Conservation (phyloP, 805 yeast genomes). For the Wickerhamomyces alni region DNA sequence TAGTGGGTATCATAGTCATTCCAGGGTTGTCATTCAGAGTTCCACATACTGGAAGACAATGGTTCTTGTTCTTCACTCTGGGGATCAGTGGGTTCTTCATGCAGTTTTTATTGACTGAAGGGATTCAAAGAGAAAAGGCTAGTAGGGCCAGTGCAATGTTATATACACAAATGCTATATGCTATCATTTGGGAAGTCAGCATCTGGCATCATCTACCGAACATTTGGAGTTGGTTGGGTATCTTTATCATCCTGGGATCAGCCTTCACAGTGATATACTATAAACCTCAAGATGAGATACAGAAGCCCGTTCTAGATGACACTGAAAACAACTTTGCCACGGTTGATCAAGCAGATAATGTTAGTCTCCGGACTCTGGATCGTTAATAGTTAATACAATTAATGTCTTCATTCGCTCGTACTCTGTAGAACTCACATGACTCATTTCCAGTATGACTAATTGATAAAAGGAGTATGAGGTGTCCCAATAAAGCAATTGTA, state of each 20-base stretch:
- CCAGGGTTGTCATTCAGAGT: slow-evolving; percentile 56
- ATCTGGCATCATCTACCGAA: slow-evolving; percentile 75
- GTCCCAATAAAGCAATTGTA: too few relatives aligned
- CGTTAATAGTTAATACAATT: too few relatives aligned
- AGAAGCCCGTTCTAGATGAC: slow-evolving; percentile 3
- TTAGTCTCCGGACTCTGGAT: background rate
- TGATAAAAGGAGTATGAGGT: too few relatives aligned
- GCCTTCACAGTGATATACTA: slow-evolving; percentile 55
- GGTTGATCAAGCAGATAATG: background rate
- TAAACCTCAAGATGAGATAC: slow-evolving; percentile 31
- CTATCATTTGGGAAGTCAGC: slow-evolving; percentile 65
- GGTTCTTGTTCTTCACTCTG: slow-evolving; percentile 54
- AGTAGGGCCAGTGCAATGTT: slow-evolving; percentile 69
- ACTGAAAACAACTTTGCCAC: slow-evolving; percentile 1
- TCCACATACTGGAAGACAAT: slow-evolving; percentile 59
- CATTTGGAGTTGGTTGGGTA: slow-evolving; percentile 62
- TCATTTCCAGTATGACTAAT: too few relatives aligned
- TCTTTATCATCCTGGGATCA: slow-evolving; percentile 56
- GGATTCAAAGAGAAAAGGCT: slow-evolving; percentile 77
- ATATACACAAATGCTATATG: slow-evolving; percentile 74
- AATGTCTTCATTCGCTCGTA: too few relatives aligned
- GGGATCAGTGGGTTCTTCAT: slow-evolving; percentile 78
- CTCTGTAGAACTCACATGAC: too few relatives aligned
- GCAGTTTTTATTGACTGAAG: slow-evolving; percentile 77
- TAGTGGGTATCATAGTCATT: slow-evolving; percentile 41